phyloP scores from a whole-genome alignment of 1,139 yeast genomes.

The Magnusiomyces tetraspermus region DNA sequence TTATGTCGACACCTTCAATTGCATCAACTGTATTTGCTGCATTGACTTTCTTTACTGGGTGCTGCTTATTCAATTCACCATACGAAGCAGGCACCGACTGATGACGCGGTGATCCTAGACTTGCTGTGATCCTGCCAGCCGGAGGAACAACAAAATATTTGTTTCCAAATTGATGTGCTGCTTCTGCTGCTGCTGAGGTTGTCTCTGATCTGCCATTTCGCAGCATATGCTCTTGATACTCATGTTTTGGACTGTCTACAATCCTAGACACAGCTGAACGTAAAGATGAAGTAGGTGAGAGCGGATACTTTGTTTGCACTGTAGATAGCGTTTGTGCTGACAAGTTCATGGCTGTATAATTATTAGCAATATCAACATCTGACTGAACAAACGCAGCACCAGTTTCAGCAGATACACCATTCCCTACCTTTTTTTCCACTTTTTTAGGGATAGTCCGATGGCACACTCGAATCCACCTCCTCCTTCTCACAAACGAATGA shows the following conservation, averaged over 20 bases:
- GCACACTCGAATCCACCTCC: constrained; percentile 36
- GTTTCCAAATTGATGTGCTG: constrained; percentile 6
- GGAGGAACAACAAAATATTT: constrained; percentile 10
- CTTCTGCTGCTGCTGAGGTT: too few relatives aligned
- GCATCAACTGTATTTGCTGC: background rate
- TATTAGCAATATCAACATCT: too few relatives aligned
- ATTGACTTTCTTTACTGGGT: background rate
- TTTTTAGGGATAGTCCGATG: background rate
- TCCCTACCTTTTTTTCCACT: background rate
- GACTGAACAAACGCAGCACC: too few relatives aligned
- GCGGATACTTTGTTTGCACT: too few relatives aligned
- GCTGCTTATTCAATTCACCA: background rate
- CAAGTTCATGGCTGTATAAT: too few relatives aligned
- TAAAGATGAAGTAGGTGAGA: background rate
- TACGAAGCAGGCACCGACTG: background rate
- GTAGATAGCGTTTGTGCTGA: too few relatives aligned
- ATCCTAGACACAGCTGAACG: background rate
- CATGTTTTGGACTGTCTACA: background rate
- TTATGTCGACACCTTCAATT: too few relatives aligned
- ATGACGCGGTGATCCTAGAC: background rate
- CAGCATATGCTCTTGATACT: background rate
- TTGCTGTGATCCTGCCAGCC: constrained; percentile 8
- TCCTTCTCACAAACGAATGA: constrained; percentile 35
- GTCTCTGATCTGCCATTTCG: constrained; percentile 1
- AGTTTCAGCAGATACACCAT: too few relatives aligned